phyloP scores from a whole-genome alignment of 176 grass and related monocot genomes.

The Ensete glaucum region DNA sequence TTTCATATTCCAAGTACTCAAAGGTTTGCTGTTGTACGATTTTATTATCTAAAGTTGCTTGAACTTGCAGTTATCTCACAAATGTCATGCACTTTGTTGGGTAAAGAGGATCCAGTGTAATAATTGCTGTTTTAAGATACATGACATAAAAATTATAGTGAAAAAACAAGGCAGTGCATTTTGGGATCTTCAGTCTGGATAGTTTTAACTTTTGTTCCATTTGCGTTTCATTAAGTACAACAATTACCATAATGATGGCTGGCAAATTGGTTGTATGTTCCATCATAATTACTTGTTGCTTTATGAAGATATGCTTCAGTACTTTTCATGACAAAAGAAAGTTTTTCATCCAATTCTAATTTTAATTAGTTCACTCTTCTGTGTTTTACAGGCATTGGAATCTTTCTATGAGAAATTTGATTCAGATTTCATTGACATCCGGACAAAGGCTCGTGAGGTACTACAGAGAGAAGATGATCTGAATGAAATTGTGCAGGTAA shows the following conservation, averaged over 20 bases:
- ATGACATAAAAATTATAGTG: neutral
- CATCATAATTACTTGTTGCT: too few relatives aligned
- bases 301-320: too few relatives aligned
- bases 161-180: neutral
- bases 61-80: neutral
- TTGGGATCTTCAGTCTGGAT: neutral
- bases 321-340: neutral
- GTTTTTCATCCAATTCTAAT: neutral
- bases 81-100: neutral
- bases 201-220: neutral
- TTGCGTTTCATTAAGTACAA: neutral
- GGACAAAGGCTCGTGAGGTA: constrained; percentile 90
- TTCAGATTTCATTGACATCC: constrained; percentile 79
- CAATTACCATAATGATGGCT: neutral
- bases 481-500: constrained; percentile 96
- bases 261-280: too few relatives aligned
- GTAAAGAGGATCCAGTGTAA: too few relatives aligned
- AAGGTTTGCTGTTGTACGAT: constrained; percentile 32
- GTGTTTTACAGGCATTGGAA: constrained; percentile 52
- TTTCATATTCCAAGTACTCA: constrained; percentile 99
- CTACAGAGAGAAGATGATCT: constrained; percentile 86
- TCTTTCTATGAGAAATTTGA: constrained; percentile 65
- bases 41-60: neutral
- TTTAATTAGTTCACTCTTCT: neutral
- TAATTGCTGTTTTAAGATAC: too few relatives aligned